A percentile compares a stretch with the other conserved stretches of the same genome.
phyloP scores from a whole-genome alignment of 2,329 filamentous ascomycete genomes.

The Cordyceps cateniannulata region DNA sequence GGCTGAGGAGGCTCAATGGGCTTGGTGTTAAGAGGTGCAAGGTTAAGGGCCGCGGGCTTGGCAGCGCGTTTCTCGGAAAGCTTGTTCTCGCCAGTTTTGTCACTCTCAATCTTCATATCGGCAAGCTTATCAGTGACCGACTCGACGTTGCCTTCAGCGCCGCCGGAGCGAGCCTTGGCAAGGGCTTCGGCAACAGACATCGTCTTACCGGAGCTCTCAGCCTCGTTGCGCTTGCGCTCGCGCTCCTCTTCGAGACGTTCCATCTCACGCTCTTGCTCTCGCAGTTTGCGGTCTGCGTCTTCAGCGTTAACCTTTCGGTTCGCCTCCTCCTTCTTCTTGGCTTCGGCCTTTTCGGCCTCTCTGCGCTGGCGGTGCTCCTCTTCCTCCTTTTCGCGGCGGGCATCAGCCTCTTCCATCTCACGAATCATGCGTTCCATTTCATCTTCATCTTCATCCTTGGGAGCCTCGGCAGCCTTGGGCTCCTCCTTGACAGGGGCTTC shows the following conservation, averaged over 20 bases:
- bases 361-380: slow-evolving; percentile 40
- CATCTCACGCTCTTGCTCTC: slow-evolving; percentile 66
- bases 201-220: slow-evolving; percentile 43
- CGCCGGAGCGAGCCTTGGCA: slow-evolving; percentile 31
- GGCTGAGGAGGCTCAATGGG: slow-evolving; percentile 85
- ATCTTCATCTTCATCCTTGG: slow-evolving; percentile 39
- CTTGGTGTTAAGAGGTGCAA: slow-evolving; percentile 75
- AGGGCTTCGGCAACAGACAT: slow-evolving; percentile 47
- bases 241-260: slow-evolving; percentile 67
- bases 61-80: slow-evolving; percentile 54
- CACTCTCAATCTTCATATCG: slow-evolving; percentile 41
- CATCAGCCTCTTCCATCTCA: slow-evolving; percentile 55
- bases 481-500: slow-evolving; percentile 30
- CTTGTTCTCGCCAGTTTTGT: slow-evolving; percentile 42
- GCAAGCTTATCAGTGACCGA: slow-evolving; percentile 44
- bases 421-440: slow-evolving; percentile 54
- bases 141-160: slow-evolving; percentile 34
- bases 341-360: slow-evolving; percentile 38
- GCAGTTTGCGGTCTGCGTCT: slow-evolving; percentile 59
- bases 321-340: slow-evolving; percentile 45
- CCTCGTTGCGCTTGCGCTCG: slow-evolving; percentile 47
- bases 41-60: slow-evolving; percentile 84
- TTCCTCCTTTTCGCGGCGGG: slow-evolving; percentile 42
- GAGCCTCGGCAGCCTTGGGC: slow-evolving; percentile 23
- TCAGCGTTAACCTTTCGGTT: slow-evolving; percentile 40